These are phyloP conservation scores for Parastagonospora nodorum DNA, from an alignment of 2,329 filamentous ascomycete species.

Conservation along the genomic window DNA sequence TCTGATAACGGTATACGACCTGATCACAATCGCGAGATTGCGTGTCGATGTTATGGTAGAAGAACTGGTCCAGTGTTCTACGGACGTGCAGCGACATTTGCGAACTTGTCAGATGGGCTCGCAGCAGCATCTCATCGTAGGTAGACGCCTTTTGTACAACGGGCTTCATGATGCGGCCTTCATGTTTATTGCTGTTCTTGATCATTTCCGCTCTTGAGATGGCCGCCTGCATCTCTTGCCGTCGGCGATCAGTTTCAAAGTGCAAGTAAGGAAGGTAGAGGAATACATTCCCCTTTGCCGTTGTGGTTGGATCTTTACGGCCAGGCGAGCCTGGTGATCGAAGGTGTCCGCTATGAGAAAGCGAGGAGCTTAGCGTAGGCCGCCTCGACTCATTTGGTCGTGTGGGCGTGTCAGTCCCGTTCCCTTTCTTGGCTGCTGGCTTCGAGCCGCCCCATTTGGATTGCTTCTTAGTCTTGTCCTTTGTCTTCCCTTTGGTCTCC, in stretches of 20 bases:
- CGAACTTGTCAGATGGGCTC: slow-evolving; percentile 54
- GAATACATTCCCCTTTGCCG: slow-evolving; percentile 45
- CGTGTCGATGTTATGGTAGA: slow-evolving; percentile 68
- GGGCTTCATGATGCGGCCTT: slow-evolving; percentile 22
- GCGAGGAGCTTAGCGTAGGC: slow-evolving; percentile 25
- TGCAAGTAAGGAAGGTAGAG: slow-evolving; percentile 69
- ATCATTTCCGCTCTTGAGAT: slow-evolving; percentile 48
- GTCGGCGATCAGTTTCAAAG: slow-evolving; percentile 63
- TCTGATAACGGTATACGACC: slow-evolving; percentile 66
- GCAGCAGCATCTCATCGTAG: slow-evolving; percentile 54
- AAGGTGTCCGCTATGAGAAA: slow-evolving; percentile 33
- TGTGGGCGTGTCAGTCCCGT: slow-evolving; percentile 39
- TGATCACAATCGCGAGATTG: slow-evolving; percentile 65
- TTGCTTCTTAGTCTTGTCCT: slow-evolving; percentile 39
- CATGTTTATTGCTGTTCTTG: slow-evolving; percentile 24
- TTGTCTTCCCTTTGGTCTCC: slow-evolving; percentile 34
- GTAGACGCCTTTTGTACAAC: slow-evolving; percentile 30
- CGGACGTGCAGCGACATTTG: slow-evolving; percentile 61
- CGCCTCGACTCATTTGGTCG: slow-evolving; percentile 25
- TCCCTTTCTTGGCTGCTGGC: slow-evolving; percentile 25
- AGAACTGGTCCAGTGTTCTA: slow-evolving; percentile 68
- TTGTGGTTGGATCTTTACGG: slow-evolving; percentile 38
- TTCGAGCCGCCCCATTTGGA: slow-evolving; percentile 36
- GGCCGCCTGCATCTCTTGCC: slow-evolving; percentile 62
- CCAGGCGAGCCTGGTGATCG: slow-evolving; percentile 44